Evolutionary conservation across 2,329 filamentous ascomycete genomes (phyloP).

Genomic region (Herpotrichia juniperi): DNA sequence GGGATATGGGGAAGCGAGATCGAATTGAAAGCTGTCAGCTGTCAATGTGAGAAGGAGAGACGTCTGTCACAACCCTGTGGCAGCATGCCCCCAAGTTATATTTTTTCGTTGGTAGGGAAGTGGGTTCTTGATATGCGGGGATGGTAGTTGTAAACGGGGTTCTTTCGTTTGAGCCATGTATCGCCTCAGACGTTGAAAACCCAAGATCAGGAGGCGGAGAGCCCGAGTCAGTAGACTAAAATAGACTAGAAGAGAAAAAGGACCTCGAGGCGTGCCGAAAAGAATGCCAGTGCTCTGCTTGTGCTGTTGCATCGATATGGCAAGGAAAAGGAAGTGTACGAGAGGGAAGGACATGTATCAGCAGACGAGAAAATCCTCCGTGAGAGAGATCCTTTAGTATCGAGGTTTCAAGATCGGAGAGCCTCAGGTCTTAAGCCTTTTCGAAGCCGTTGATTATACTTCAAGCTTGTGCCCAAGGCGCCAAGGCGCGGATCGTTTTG

Average conservation of each 20-base stretch:
- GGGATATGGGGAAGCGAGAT: no score
- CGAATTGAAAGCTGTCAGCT: no score
- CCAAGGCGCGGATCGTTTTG: slow-evolving; percentile 3
- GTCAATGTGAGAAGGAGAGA: neutral
- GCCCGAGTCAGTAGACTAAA: neutral
- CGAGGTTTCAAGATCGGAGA: neutral
- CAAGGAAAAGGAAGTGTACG: neutral
- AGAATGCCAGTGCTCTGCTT: no score
- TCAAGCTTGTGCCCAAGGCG: slow-evolving; percentile 1
- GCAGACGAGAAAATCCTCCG: neutral
- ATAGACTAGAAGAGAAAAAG: neutral
- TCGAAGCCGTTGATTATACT: neutral
- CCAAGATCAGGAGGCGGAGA: neutral
- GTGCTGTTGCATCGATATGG: no score
- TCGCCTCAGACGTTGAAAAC: neutral
- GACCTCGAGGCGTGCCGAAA: no score
- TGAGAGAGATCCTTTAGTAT: neutral
- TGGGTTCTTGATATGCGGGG: neutral
- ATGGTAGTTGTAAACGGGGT: neutral
- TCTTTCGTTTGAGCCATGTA: neutral
- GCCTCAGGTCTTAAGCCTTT: neutral
- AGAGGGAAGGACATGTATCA: neutral
- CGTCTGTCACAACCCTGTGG: neutral
- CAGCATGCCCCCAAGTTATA: neutral
- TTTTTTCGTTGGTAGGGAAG: neutral